phyloP scores from a whole-genome alignment of 352 stramenopile genomes.

The Peronosclerospora sorghi region DNA sequence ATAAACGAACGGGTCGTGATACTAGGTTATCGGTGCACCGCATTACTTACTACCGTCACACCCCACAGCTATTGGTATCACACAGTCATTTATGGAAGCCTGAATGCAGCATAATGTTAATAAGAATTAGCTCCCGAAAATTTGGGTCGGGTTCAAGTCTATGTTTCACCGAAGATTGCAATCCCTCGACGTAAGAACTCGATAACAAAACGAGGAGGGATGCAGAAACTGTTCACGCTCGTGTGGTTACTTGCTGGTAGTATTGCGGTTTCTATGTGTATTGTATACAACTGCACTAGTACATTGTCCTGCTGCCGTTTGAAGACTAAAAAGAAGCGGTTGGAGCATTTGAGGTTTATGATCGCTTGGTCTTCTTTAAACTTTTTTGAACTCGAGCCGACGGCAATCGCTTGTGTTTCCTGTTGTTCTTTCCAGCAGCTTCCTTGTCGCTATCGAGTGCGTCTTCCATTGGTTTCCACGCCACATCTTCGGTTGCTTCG shows the following conservation, averaged over 20 bases:
- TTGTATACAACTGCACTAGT: too few relatives aligned
- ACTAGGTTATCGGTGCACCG: conserved; percentile 33
- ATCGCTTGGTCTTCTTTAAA: conserved; percentile 28
- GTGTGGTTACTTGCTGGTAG: too few relatives aligned
- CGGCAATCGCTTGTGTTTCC: conserved; percentile 17
- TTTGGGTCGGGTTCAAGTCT: too few relatives aligned
- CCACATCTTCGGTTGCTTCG: conserved; percentile 48
- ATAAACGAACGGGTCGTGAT: not conserved
- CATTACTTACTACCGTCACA: conserved; percentile 55
- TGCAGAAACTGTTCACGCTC: too few relatives aligned
- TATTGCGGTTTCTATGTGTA: too few relatives aligned
- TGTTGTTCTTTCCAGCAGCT: conserved; percentile 4
- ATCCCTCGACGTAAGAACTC: too few relatives aligned
- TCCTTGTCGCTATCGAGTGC: conserved; percentile 45
- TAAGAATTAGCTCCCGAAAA: too few relatives aligned
- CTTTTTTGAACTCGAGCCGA: conserved; percentile 5
- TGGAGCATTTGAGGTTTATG: conserved; percentile 3
- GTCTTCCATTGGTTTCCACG: conserved; percentile 47
- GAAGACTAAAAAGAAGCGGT: too few relatives aligned
- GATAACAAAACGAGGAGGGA: too few relatives aligned
- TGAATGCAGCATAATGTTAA: not conserved
- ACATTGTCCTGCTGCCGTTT: too few relatives aligned
- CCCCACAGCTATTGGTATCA: conserved; percentile 35
- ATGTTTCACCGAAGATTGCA: too few relatives aligned
- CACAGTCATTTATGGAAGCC: conserved; percentile 35